Base-by-base conservation (phyloP, 257 asterid species). In the Buddleja alternifolia region DNA sequence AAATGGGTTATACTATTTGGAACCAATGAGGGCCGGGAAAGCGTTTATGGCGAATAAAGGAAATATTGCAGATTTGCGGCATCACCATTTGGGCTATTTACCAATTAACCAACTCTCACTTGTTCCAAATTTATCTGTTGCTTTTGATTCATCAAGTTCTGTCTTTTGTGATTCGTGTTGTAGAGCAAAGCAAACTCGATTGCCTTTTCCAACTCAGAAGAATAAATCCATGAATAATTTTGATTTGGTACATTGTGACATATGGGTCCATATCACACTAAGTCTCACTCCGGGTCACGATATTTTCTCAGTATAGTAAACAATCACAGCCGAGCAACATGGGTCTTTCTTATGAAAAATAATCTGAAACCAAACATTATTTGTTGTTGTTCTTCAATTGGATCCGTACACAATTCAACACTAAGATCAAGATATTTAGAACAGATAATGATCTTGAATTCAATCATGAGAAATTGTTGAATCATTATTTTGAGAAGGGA, bases 161-260 rank as follows among this genome's bases (percentile, higher is more conserved):
- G 6, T 9, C 0, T 4, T 25, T 56, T 60, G 62, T 60, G 69
- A 70, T 60, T 20, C 32, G 1, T 70, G 68, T 48, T 34, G 4
- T 45, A 7, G 44, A 6, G 69, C 41, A 1, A 60, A 60, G 29
- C 50, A 70, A 3, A 34, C 75, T 34, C 34, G 62, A 10, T 36
- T 11, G 8, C 54, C 46, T 0, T 71, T 57, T 14, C 47, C 66
- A 7, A 7, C 10, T 29, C 42, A 50, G 16, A 14, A 24, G 4
- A 69, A 6, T n/a, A 42, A 41, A 36, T 16, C 74, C 4, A 60
- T 2, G 8, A 3, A 15, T 1, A 0, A 8, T 20, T 73, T 73
- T 66, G 46, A 47, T 20, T 53, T 72, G 4, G 8, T 72, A 10
- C 65, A 72, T 16, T 63, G 71, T 63, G 77, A 72, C 12, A 24